Evolutionary conservation across 1,284 basidiomycete genomes (phyloP).

Genomic region (Tilletia indica): DNA sequence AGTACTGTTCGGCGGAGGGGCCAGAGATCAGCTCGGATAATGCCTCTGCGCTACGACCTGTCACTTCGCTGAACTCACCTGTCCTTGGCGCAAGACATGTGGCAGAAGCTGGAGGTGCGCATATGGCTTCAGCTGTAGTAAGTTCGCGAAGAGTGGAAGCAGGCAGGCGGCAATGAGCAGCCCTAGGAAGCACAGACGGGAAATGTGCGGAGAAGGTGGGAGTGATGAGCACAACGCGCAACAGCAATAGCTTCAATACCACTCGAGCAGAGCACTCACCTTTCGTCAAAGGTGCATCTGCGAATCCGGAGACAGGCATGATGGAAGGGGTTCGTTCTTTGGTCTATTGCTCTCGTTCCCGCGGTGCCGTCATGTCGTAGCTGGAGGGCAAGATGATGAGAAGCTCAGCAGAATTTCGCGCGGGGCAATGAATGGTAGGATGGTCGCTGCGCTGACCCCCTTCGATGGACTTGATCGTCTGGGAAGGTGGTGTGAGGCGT

Average conservation of each 20-base stretch:
- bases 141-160: background rate
- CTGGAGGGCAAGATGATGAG: no score
- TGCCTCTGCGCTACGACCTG: no score
- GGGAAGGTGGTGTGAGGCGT: no score
- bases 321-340: background rate
- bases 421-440: no score
- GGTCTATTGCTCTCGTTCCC: background rate
- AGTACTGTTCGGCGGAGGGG: background rate
- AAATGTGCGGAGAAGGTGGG: background rate
- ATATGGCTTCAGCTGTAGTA: slow-evolving; percentile 13
- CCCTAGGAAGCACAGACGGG: background rate
- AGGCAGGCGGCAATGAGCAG: slow-evolving; percentile 6
- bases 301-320: slow-evolving; percentile 12
- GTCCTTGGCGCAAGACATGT: slow-evolving; percentile 7
- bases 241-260: no score
- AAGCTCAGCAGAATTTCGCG: no score
- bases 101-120: slow-evolving; percentile 13
- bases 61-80: background rate
- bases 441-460: no score
- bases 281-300: slow-evolving; percentile 13
- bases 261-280: background rate
- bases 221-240: no score
- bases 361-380: no score
- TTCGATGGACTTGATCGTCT: no score
- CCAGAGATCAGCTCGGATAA: no score